A percentile compares a stretch with the other conserved stretches of the same genome.
Evolutionary conservation across 768 basidiomycete species (phyloP).

Genomic region (Pleurotus citrinopileatus): DNA sequence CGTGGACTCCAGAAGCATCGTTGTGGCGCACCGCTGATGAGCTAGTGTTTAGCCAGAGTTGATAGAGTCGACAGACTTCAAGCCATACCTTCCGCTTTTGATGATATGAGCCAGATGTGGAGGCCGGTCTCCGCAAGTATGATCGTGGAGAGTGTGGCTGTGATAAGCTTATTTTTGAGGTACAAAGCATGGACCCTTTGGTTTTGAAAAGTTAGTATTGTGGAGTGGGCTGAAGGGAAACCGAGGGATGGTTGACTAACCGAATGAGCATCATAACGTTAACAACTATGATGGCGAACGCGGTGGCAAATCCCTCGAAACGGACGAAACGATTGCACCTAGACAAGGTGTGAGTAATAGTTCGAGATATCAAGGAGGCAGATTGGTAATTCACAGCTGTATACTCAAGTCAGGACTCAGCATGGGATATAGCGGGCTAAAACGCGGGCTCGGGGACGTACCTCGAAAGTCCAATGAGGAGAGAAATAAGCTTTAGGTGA

Average conservation of each 20-base stretch:
- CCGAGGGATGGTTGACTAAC: slow-evolving; percentile 17
- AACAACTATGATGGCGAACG: slow-evolving; percentile 48
- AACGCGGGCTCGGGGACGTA: slow-evolving; percentile 15
- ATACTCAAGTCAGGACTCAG: not conserved
- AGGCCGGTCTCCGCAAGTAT: not conserved
- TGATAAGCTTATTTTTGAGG: not conserved
- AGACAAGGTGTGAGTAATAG: slow-evolving; percentile 18
- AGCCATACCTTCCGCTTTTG: slow-evolving; percentile 27
- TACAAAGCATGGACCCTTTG: slow-evolving; percentile 25
- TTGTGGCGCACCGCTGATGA: too few species aligned
- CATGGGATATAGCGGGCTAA: not conserved
- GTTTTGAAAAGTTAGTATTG: not conserved
- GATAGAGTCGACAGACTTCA: too few species aligned
- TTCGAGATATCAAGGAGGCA: not conserved
- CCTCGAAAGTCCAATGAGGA: slow-evolving; percentile 35
- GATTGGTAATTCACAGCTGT: not conserved
- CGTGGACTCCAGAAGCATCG: too few species aligned
- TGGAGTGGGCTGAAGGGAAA: not conserved
- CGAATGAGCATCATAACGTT: slow-evolving; percentile 60
- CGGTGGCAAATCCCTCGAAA: slow-evolving; percentile 51
- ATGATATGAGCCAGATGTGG: slow-evolving; percentile 22
- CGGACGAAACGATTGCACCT: slow-evolving; percentile 46
- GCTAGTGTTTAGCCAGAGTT: too few species aligned
- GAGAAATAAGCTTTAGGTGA: slow-evolving; percentile 35
- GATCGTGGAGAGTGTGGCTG: not conserved